phyloP scores from a whole-genome alignment of 2,329 filamentous ascomycete species.

The Knufia fluminis region DNA sequence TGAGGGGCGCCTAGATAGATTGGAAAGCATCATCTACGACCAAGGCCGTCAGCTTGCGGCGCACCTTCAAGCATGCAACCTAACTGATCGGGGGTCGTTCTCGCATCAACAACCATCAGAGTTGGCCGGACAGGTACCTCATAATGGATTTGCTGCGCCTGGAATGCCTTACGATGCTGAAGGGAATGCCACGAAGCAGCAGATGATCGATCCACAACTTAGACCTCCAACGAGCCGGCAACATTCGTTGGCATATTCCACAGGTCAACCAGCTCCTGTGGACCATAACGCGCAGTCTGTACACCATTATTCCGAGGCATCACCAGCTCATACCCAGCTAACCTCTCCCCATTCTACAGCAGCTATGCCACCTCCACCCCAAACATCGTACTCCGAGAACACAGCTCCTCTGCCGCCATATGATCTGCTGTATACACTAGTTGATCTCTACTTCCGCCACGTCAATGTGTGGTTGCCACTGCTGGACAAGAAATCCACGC shows the following conservation, averaged over 20 bases:
- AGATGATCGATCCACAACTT: constrained; percentile 18
- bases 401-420: constrained; percentile 54
- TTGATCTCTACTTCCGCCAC: constrained; percentile 69
- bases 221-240: constrained; percentile 14
- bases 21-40: constrained; percentile 33
- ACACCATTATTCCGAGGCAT: constrained; percentile 17
- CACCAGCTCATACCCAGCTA: constrained; percentile 10
- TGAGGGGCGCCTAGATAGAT: constrained; percentile 46
- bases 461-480: constrained; percentile 84
- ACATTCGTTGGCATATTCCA: constrained; percentile 15
- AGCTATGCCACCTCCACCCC: neutral
- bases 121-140: neutral
- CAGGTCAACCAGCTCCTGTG: constrained; percentile 6
- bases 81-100: constrained; percentile 10
- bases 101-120: constrained; percentile 9
- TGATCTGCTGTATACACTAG: constrained; percentile 61
- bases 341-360: constrained; percentile 20
- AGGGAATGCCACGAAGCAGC: constrained; percentile 12
- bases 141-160: constrained; percentile 9
- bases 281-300: constrained; percentile 13
- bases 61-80: constrained; percentile 20
- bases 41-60: constrained; percentile 22
- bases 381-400: constrained; percentile 1
- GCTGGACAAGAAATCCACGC: constrained; percentile 70
- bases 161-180: constrained; percentile 14